phyloP scores from a whole-genome alignment of 768 basidiomycete species.

The Boletales sp. region DNA sequence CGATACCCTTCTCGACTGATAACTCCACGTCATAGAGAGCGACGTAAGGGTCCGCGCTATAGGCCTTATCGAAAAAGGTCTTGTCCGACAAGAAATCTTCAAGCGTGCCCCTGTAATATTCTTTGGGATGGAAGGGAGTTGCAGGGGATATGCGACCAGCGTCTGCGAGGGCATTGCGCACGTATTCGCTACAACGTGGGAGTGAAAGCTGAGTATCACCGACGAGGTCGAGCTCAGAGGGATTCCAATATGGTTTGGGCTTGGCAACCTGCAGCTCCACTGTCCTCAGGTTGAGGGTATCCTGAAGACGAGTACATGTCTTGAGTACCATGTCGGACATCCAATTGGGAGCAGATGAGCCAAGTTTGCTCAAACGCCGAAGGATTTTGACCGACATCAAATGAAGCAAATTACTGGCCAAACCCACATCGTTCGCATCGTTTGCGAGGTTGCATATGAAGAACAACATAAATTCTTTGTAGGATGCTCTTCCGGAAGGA shows the following conservation, averaged over 20 bases:
- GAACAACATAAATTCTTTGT: conserved; percentile 49
- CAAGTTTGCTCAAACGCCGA: conserved; percentile 1
- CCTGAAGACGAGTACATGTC: neutral
- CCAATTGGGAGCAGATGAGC: neutral
- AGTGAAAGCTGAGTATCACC: conserved; percentile 35
- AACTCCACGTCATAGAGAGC: conserved; percentile 36
- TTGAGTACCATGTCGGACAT: neutral
- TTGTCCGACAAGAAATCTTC: too few species aligned
- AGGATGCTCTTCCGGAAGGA: conserved; percentile 19
- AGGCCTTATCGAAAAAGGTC: too few species aligned
- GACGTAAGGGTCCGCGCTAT: neutral
- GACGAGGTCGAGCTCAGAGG: neutral
- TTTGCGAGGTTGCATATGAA: conserved; percentile 29
- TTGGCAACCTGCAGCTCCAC: neutral
- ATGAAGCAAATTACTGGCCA: neutral
- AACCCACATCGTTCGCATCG: conserved; percentile 8
- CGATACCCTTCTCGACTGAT: conserved; percentile 26
- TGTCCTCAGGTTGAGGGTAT: neutral
- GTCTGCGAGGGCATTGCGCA: conserved; percentile 18
- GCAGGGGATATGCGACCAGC: conserved; percentile 6
- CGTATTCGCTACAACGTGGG: conserved; percentile 23
- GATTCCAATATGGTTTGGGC: conserved; percentile 7
- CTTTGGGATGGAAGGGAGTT: neutral
- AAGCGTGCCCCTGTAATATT: neutral
- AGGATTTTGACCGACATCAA: neutral